Percentiles rank a stretch among this genome's conserved stretches.
Conservation (phyloP, 768 basidiomycete species). For the Suillus variegatus region DNA sequence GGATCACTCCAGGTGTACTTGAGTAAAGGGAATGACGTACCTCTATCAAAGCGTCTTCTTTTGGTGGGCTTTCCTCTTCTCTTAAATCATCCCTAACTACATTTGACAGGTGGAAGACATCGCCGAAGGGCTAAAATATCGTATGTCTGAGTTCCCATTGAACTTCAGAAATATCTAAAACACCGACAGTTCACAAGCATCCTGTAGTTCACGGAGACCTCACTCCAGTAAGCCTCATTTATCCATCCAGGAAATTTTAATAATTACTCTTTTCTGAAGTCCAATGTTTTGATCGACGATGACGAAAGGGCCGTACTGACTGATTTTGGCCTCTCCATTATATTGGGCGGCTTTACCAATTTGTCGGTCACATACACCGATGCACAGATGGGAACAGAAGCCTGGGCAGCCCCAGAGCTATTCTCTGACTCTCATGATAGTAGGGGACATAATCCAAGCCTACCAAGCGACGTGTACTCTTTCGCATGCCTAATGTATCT, state of each 20-base stretch:
- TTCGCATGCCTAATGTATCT: constrained; percentile 2
- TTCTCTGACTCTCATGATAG: fast-evolving
- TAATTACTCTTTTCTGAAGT: constrained; percentile 21
- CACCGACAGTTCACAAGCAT: constrained; percentile 2
- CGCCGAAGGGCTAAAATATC: constrained; percentile 8
- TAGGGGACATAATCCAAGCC: neutral
- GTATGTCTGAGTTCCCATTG: neutral
- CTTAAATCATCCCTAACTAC: neutral
- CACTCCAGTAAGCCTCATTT: neutral
- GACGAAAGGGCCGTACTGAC: constrained; percentile 39
- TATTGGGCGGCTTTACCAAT: constrained; percentile 12
- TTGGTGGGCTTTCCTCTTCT: neutral
- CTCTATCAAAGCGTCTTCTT: neutral
- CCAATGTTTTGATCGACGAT: constrained; percentile 46
- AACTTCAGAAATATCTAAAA: neutral
- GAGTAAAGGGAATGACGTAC: neutral
- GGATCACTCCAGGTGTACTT: neutral
- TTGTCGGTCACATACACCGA: neutral
- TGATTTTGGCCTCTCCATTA: constrained; percentile 47
- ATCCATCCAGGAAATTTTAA: too few relatives aligned
- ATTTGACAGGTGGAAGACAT: neutral
- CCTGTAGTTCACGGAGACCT: constrained; percentile 10
- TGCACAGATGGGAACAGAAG: neutral
- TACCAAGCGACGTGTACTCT: neutral
- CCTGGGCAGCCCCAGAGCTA: neutral